These are phyloP conservation scores for Polyplosphaeria fusca DNA, from an alignment of 495 filamentous ascomycete species.

Conservation along the genomic window DNA sequence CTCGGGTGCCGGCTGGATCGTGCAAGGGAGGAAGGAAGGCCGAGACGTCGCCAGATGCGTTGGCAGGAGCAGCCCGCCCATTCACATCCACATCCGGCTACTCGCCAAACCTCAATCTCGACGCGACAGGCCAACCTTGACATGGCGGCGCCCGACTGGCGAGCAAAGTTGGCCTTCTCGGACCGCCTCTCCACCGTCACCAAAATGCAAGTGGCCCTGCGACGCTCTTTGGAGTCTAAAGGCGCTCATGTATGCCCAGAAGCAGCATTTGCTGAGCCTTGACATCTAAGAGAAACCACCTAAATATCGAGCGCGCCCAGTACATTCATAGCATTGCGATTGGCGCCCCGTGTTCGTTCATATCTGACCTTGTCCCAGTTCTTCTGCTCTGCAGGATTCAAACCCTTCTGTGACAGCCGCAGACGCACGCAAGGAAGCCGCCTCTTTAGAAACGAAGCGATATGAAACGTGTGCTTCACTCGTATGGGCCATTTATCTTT, in stretches of 20 bases:
- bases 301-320: too few species aligned
- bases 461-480: conserved; percentile 42
- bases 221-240: too few species aligned
- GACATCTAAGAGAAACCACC: too few species aligned
- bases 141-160: conserved; percentile 33
- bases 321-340: too few species aligned
- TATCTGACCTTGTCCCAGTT: conserved; percentile 41
- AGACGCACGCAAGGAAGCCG: conserved; percentile 29
- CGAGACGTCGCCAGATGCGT: too few species aligned
- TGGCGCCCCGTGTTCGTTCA: background rate
- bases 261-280: too few species aligned
- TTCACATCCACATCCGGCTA: too few species aligned
- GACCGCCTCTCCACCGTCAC: conserved; percentile 49
- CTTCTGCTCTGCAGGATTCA: conserved; percentile 45
- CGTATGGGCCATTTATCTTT: conserved; percentile 17
- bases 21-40: too few species aligned
- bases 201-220: conserved; percentile 44
- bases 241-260: too few species aligned
- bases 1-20: background rate
- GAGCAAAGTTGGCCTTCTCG: conserved; percentile 48
- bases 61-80: too few species aligned
- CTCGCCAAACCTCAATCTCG: too few species aligned
- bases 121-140: too few species aligned
- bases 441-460: conserved; percentile 47
- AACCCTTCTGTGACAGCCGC: conserved; percentile 15